A percentile compares a stretch with the other conserved stretches of the same genome.
Conservation (phyloP, 1,139 yeast genomes). For the Nakaseomyces uthaithaninus region DNA sequence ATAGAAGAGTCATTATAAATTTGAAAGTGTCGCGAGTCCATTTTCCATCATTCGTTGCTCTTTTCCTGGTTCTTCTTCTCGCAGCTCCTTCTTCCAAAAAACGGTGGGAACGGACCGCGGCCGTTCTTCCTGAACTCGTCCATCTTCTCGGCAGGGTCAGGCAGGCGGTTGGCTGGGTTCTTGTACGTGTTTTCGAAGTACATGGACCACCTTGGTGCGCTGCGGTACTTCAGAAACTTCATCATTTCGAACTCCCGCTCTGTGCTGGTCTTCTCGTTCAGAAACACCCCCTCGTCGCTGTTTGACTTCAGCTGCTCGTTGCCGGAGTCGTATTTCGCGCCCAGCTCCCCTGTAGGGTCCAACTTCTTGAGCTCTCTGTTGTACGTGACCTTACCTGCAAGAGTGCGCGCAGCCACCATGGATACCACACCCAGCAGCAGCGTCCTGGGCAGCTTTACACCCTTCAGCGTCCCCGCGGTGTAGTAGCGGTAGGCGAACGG, state of each 20-base stretch:
- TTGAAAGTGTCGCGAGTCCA: not conserved
- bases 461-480: constrained; percentile 30
- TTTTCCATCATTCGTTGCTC: not conserved
- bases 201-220: constrained; percentile 34
- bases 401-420: constrained; percentile 29
- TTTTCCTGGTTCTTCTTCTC: not conserved
- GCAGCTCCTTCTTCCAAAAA: not conserved
- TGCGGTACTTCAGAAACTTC: constrained; percentile 28
- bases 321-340: constrained; percentile 6
- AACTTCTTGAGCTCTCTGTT: constrained; percentile 25
- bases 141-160: constrained; percentile 32
- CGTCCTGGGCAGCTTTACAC: constrained; percentile 32
- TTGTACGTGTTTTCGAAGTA: constrained; percentile 33
- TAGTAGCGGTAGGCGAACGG: constrained; percentile 30
- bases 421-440: constrained; percentile 32
- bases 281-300: not conserved
- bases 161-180: constrained; percentile 34
- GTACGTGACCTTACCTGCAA: constrained; percentile 27
- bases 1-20: no score
- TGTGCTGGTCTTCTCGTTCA: not conserved
- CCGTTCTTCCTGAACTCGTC: constrained; percentile 22
- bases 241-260: constrained; percentile 33
- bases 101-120: constrained; percentile 1
- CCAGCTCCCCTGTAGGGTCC: constrained; percentile 17
- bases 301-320: not conserved